phyloP scores from a whole-genome alignment of 176 grass and related monocot genomes.

The Avena sativa region DNA sequence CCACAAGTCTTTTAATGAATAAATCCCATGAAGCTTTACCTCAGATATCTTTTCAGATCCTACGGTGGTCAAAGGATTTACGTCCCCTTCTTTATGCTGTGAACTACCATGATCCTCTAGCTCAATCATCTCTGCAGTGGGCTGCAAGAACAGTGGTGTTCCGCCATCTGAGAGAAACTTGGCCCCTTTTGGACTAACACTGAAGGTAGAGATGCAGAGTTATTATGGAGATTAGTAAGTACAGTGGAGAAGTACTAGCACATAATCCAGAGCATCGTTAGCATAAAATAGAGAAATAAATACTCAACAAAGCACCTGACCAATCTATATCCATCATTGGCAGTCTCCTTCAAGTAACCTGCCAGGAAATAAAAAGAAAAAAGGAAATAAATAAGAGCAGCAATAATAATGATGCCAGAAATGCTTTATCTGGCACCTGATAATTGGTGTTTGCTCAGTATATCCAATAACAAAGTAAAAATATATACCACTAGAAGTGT shows the following conservation, averaged over 20 bases:
- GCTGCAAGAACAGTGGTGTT: slow-evolving; percentile 69
- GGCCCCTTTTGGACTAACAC: slow-evolving; percentile 71
- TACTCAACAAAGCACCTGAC: slow-evolving; percentile 57
- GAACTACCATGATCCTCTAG: slow-evolving; percentile 65
- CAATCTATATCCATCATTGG: slow-evolving; percentile 66
- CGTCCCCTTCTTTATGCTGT: slow-evolving; percentile 61
- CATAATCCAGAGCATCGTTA: slow-evolving; percentile 22
- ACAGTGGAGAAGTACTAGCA: background rate
- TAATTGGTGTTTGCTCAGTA: background rate
- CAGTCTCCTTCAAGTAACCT: slow-evolving; percentile 82
- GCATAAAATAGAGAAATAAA: slow-evolving; percentile 15
- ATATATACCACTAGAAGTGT: background rate
- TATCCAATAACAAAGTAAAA: slow-evolving; percentile 24
- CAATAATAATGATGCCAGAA: background rate
- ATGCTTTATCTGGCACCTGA: slow-evolving; percentile 27
- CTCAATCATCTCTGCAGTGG: slow-evolving; percentile 85
- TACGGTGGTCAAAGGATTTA: slow-evolving; percentile 49
- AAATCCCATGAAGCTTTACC: slow-evolving; percentile 51
- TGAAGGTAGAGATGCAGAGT: slow-evolving; percentile 52
- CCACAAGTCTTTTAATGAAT: slow-evolving; percentile 27
- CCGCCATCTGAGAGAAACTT: slow-evolving; percentile 74
- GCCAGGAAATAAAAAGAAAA: slow-evolving; percentile 42
- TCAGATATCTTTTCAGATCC: slow-evolving; percentile 69
- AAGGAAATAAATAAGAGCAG: slow-evolving; percentile 29
- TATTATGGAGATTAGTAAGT: slow-evolving; percentile 25